Evolutionary conservation across 2,329 filamentous ascomycete species (phyloP).

Genomic region (Penicillium digitatum): DNA sequence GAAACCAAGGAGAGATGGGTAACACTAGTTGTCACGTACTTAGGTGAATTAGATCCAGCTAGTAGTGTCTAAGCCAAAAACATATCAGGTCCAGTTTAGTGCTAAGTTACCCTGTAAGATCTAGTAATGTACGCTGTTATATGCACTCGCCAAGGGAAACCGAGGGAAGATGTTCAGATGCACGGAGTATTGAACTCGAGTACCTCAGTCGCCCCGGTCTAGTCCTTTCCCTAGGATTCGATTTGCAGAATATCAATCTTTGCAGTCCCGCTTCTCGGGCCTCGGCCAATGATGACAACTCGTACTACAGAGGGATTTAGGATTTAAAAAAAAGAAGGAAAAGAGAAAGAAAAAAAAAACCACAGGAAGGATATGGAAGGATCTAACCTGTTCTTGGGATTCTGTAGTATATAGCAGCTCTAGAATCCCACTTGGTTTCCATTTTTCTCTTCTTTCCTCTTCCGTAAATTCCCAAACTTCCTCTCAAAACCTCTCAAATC

Average conservation of each 20-base stretch:
- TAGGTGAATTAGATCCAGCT: not conserved
- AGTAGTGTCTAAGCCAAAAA: not conserved
- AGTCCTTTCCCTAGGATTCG: not conserved
- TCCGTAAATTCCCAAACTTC: not conserved
- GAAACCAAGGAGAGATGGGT: not conserved
- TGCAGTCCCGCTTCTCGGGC: not conserved
- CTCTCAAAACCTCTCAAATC: not conserved
- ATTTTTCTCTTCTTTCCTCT: slow-evolving; percentile 2
- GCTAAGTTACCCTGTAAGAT: not conserved
- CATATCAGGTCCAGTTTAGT: not conserved
- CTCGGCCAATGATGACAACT: not conserved
- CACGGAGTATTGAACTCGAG: not conserved
- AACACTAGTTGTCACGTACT: not conserved
- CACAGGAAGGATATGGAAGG: not conserved
- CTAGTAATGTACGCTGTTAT: no score
- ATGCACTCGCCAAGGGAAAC: not conserved
- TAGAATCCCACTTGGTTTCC: slow-evolving; percentile 4
- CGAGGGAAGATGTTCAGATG: not conserved
- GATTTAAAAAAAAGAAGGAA: slow-evolving; percentile 5
- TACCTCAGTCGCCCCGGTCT: not conserved
- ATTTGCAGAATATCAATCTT: not conserved
- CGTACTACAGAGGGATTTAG: not conserved
- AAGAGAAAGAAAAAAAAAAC: not conserved
- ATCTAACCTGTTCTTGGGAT: not conserved
- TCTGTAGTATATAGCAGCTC: slow-evolving; percentile 16